These are phyloP conservation scores for Barnettozyma botsteinii DNA, from an alignment of 805 yeast species.

Conservation along the genomic window DNA sequence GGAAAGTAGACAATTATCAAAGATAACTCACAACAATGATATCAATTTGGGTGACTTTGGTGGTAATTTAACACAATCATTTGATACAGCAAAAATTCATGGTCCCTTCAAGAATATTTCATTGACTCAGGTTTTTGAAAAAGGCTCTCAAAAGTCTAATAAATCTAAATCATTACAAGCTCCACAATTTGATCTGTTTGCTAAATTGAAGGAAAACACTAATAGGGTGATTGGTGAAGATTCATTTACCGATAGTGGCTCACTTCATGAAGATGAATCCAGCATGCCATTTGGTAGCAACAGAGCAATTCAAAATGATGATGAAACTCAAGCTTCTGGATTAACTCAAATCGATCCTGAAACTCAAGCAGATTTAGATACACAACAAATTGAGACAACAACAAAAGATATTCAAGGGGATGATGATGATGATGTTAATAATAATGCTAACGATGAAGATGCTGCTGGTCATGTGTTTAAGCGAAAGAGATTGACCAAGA, in stretches of 20 bases:
- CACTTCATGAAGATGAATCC: background rate
- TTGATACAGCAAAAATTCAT: slow-evolving; percentile 10
- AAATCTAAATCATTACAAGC: slow-evolving; percentile 1
- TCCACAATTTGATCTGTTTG: slow-evolving; percentile 10
- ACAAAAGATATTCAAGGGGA: slow-evolving; percentile 17
- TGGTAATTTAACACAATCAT: slow-evolving; percentile 18
- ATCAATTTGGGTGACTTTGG: slow-evolving; percentile 23
- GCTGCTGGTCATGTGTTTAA: background rate
- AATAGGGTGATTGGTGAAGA: slow-evolving; percentile 13
- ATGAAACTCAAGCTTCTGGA: slow-evolving; percentile 16
- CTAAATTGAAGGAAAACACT: slow-evolving; percentile 12
- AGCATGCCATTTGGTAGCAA: background rate
- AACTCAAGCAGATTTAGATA: background rate
- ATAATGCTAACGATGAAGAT: background rate
- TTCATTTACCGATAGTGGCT: slow-evolving; percentile 1
- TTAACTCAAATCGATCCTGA: background rate
- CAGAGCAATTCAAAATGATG: slow-evolving; percentile 16
- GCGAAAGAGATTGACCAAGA: slow-evolving; percentile 10
- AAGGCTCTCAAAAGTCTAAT: slow-evolving; percentile 10
- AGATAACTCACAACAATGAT: background rate
- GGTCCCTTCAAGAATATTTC: slow-evolving; percentile 13
- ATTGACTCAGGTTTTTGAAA: slow-evolving; percentile 21
- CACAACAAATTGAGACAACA: background rate
- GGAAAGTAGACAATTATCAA: background rate
- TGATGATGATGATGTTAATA: slow-evolving; percentile 20